phyloP scores from a whole-genome alignment of 2,329 filamentous ascomycete species.

The Ustulina deusta region DNA sequence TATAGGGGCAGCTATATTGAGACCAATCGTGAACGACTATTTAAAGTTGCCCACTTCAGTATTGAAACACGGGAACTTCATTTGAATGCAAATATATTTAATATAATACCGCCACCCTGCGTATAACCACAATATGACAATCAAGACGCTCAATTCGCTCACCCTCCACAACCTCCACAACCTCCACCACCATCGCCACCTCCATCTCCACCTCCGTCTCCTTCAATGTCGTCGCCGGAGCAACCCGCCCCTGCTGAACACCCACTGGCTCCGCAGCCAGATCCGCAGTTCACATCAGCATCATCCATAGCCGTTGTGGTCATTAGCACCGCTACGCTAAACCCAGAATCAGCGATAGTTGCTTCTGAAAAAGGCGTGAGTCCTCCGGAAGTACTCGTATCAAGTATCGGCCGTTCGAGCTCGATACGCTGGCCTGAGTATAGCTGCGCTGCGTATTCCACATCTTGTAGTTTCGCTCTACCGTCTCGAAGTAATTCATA shows the following conservation, averaged over 20 bases:
- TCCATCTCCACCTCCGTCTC: constrained; percentile 1
- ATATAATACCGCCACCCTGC: neutral
- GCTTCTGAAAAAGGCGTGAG: neutral
- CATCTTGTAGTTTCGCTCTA: constrained; percentile 19
- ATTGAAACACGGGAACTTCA: neutral
- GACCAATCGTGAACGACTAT: too few relatives aligned
- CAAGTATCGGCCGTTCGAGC: neutral
- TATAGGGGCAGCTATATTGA: too few relatives aligned
- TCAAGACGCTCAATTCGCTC: neutral
- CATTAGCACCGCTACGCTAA: neutral
- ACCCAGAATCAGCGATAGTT: constrained; percentile 13
- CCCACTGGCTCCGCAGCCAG: constrained; percentile 10
- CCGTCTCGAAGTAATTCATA: constrained; percentile 26
- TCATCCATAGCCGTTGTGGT: neutral
- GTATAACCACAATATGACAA: neutral
- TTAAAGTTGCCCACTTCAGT: too few relatives aligned
- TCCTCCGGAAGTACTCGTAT: neutral
- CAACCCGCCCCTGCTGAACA: constrained; percentile 13
- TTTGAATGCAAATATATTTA: neutral
- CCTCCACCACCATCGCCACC: neutral
- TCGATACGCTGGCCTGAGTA: neutral
- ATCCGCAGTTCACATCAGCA: constrained; percentile 4
- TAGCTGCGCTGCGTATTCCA: constrained; percentile 4
- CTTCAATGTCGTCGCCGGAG: neutral
- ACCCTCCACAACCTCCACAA: constrained; percentile 4